Evolutionary conservation across 345 rosid genomes (phyloP).

Genomic region (Hibiscus mutabilis): DNA sequence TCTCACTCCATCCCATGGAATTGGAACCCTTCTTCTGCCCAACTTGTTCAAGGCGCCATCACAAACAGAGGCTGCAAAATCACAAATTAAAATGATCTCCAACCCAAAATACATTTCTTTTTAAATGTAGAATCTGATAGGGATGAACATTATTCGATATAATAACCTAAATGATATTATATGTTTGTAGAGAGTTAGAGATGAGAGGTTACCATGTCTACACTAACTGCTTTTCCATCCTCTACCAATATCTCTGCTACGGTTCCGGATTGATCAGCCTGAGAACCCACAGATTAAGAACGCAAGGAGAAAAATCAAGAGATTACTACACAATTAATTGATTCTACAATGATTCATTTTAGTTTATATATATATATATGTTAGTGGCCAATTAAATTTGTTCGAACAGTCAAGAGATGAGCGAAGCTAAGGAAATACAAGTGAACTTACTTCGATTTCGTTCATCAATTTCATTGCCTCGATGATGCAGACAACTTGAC

Average conservation of each 20-base stretch:
- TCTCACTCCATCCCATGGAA: neutral
- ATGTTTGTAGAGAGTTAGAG: neutral
- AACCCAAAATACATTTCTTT: neutral
- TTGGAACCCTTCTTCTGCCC: neutral
- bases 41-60: constrained; percentile 43
- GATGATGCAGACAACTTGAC: too few relatives aligned
- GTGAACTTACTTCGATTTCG: too few relatives aligned
- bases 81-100: neutral
- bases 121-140: too few relatives aligned
- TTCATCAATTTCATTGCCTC: too few relatives aligned
- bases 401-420: too few relatives aligned
- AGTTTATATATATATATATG: too few relatives aligned
- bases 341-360: too few relatives aligned
- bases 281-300: constrained; percentile 14
- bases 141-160: too few relatives aligned
- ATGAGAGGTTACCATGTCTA: constrained; percentile 54
- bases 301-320: neutral
- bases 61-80: constrained; percentile 67
- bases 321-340: too few relatives aligned
- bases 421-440: too few relatives aligned
- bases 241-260: constrained; percentile 60
- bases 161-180: too few relatives aligned
- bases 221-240: constrained; percentile 77
- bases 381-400: too few relatives aligned
- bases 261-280: constrained; percentile 98